phyloP scores from a whole-genome alignment of 306 rosid species.

The Vigna reflexopilosa region DNA sequence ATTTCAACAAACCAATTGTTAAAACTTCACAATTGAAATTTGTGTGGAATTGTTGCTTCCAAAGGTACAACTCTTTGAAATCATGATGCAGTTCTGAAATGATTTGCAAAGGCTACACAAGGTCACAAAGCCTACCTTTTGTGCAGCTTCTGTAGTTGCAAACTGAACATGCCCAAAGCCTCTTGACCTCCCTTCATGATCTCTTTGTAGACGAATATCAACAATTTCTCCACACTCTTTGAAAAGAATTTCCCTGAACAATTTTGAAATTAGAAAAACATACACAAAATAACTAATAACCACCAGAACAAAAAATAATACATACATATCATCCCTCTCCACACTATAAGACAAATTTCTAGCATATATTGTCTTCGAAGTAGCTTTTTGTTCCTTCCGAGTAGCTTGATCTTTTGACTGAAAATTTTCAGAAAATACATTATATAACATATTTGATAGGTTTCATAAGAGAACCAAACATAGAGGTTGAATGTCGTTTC shows the following conservation, averaged over 20 bases:
- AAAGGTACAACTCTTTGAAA: background rate
- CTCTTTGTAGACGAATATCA: slow-evolving; percentile 61
- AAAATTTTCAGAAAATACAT: slow-evolving; percentile 26
- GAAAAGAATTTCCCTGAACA: slow-evolving; percentile 58
- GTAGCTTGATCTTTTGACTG: slow-evolving; percentile 63
- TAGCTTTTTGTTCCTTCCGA: slow-evolving; percentile 38
- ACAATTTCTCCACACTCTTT: slow-evolving; percentile 47
- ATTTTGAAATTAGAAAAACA: background rate
- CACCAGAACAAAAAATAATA: slow-evolving; percentile 8
- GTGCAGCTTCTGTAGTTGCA: slow-evolving; percentile 66
- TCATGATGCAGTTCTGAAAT: slow-evolving; percentile 6
- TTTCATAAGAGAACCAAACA: too few relatives aligned
- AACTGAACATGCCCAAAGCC: slow-evolving; percentile 85
- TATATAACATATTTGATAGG: background rate
- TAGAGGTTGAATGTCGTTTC: too few relatives aligned
- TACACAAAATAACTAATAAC: slow-evolving; percentile 9
- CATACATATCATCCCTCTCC: slow-evolving; percentile 71
- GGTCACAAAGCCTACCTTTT: slow-evolving; percentile 54
- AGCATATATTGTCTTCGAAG: slow-evolving; percentile 62
- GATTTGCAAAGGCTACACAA: slow-evolving; percentile 27
- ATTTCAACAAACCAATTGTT: background rate
- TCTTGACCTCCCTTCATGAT: slow-evolving; percentile 62
- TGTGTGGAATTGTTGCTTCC: background rate
- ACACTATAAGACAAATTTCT: slow-evolving; percentile 65
- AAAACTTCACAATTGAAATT: background rate